Evolutionary conservation across 1,284 basidiomycete species (phyloP).

Genomic region (Coniophora puteana): DNA sequence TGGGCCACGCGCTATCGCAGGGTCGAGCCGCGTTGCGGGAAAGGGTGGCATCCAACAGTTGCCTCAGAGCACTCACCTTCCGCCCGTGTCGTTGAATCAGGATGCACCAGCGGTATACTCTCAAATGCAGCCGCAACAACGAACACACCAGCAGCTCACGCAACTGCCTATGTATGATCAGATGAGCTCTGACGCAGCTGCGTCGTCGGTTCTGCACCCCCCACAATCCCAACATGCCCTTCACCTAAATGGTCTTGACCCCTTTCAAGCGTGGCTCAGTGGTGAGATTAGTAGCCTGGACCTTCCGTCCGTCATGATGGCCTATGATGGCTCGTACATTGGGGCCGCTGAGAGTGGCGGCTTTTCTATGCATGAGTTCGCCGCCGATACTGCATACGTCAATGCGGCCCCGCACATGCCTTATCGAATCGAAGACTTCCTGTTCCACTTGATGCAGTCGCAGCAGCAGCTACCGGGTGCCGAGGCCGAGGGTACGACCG

Average conservation of each 20-base stretch:
- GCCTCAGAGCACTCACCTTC: conserved; percentile 3
- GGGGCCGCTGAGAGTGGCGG: too few relatives aligned
- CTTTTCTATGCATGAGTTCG: too few relatives aligned
- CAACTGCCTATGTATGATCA: conserved; percentile 46
- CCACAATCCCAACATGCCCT: too few relatives aligned
- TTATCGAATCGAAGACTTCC: conserved; percentile 11
- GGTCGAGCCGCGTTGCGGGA: conserved; percentile 28
- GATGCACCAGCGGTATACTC: background rate
- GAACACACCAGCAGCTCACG: background rate
- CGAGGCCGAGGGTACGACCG: conserved; percentile 5
- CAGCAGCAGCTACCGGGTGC: conserved; percentile 5
- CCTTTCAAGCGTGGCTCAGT: too few relatives aligned
- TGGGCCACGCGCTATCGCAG: conserved; percentile 26
- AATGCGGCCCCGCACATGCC: background rate
- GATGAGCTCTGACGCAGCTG: conserved; percentile 12
- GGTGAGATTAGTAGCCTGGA: too few relatives aligned
- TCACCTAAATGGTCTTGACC: too few relatives aligned
- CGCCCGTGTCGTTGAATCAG: too few relatives aligned
- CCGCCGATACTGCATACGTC: too few relatives aligned
- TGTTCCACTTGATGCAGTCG: conserved; percentile 13
- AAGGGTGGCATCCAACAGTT: conserved; percentile 10
- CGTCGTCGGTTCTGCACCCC: conserved; percentile 7
- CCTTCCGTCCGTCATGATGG: too few relatives aligned
- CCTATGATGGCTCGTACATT: too few relatives aligned
- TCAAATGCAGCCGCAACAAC: conserved; percentile 6